Conservation (phyloP, 2,329 filamentous ascomycete species). For the Fusarium newnesense region DNA sequence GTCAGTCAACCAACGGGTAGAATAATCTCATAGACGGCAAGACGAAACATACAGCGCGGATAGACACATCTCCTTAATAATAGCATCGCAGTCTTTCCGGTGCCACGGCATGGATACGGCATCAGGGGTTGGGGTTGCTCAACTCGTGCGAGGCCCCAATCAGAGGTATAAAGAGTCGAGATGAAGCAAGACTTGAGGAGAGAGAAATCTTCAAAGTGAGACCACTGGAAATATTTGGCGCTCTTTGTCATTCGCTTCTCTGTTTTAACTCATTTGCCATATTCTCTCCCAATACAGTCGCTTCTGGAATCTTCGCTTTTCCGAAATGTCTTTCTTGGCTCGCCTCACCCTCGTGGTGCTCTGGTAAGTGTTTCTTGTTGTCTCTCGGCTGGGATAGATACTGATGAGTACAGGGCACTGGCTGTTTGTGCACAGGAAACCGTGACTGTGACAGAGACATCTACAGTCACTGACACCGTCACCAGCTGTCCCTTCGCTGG, state of each 20-base stretch:
- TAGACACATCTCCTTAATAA: constrained; percentile 24
- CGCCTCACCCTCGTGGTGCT: constrained; percentile 44
- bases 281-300: constrained; percentile 8
- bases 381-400: neutral
- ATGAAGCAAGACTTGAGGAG: constrained; percentile 11
- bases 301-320: constrained; percentile 7
- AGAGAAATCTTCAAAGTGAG: constrained; percentile 26
- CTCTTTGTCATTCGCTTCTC: constrained; percentile 42
- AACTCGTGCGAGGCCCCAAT: constrained; percentile 34
- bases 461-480: neutral
- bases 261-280: neutral
- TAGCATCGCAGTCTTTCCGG: constrained; percentile 9
- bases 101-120: constrained; percentile 37
- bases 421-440: constrained; percentile 42
- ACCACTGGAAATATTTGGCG: constrained; percentile 19
- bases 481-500: neutral
- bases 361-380: constrained; percentile 35
- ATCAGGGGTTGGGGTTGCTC: constrained; percentile 2
- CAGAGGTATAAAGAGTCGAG: constrained; percentile 42
- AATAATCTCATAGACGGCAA: constrained; percentile 22
- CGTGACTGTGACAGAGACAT: constrained; percentile 9
- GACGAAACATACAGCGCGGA: constrained; percentile 26
- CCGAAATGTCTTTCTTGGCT: constrained; percentile 40
- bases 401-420: constrained; percentile 34
- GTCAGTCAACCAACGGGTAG: neutral